Conservation (phyloP, 1,284 basidiomycete species). For the Ganoderma lucidum region DNA sequence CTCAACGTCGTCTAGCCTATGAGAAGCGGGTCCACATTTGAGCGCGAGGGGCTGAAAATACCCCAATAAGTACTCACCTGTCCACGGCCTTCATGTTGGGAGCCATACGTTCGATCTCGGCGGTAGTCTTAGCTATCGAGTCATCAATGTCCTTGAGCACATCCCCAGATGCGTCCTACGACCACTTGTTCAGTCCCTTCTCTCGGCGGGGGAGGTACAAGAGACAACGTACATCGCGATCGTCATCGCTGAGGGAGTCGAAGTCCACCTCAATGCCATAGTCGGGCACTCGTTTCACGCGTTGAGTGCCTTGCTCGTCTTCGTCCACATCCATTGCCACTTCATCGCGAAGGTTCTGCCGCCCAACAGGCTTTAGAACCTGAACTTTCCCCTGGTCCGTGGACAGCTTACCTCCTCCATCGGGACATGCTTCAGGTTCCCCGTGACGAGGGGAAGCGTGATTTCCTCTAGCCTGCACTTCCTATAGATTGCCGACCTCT, state of each 20-base stretch:
- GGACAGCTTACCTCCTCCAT: slow-evolving; percentile 83
- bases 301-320: slow-evolving; percentile 81
- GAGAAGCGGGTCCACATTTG: not conserved
- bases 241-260: slow-evolving; percentile 81
- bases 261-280: slow-evolving; percentile 96
- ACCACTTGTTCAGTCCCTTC: slow-evolving; percentile 4
- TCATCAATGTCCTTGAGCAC: slow-evolving; percentile 80
- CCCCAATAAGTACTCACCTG: slow-evolving; percentile 51
- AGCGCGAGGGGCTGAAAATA: not conserved
- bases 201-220: not conserved
- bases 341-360: slow-evolving; percentile 80
- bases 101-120: slow-evolving; percentile 93
- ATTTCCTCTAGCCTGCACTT: slow-evolving; percentile 96
- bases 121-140: slow-evolving; percentile 75
- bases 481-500: slow-evolving; percentile 89
- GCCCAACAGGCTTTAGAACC: not conserved
- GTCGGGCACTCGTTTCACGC: slow-evolving; percentile 76
- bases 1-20: slow-evolving; percentile 93
- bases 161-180: slow-evolving; percentile 72
- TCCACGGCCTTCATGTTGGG: slow-evolving; percentile 98
- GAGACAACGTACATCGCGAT: slow-evolving; percentile 66
- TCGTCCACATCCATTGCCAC: slow-evolving; percentile 92
- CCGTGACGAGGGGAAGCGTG: slow-evolving; percentile 79
- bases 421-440: slow-evolving; percentile 86
- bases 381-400: not conserved